Base-by-base conservation (phyloP, 108 stramenopile species). In the Mediolabrus comicus region DNA sequence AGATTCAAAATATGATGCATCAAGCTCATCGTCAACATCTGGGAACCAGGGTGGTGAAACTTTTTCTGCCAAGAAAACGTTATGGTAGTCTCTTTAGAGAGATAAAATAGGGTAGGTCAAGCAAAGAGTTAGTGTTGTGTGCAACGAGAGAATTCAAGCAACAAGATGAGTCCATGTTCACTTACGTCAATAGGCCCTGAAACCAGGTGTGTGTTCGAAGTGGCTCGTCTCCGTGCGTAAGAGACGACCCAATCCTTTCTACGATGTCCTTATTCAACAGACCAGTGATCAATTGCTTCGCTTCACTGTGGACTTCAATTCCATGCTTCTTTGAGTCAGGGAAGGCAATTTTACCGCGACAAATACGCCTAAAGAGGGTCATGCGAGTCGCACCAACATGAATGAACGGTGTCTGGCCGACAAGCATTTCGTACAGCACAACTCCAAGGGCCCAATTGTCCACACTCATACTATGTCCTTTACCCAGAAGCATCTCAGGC, bases 391-490 rank as follows among this genome's bases (percentile, higher is more conserved):
- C 81, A 53, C 78, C 79, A 1, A 63, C 84, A 43, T 77, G 65
- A 36, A 80, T 79, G 69, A 93, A 93, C 2, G 92, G 92, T 8
- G 87, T 83, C 52, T 79, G 83, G 8, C 92, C 92, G 17, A 80
- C 81, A 16, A 88, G 72, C 75, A 93, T 90, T 79, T 95, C 93
- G 62, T 88, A 95, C 28, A 92, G 58, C 53, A 95, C 83, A 36
- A 90, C 83, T 1, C 92, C 92, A 13, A 88, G 69, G 0, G 92
- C 88, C 92, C 92, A 94, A 52, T 85, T 84, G 83, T 94, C 92
- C 3, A 95, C 92, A 38, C 77, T 86, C 43, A 84, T 75, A 65
- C 65, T 70, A 64, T 95, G 92, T n/a, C 93, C 93, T 65, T 85
- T 84, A 12, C 88, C 87, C n/a, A 92, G 75, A 38, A 95, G 77